Evolutionary conservation across 1,284 basidiomycete genomes (phyloP), one percentile per base, ranked within the genome.

Genomic region (Ganoderma lingzhi): DNA sequence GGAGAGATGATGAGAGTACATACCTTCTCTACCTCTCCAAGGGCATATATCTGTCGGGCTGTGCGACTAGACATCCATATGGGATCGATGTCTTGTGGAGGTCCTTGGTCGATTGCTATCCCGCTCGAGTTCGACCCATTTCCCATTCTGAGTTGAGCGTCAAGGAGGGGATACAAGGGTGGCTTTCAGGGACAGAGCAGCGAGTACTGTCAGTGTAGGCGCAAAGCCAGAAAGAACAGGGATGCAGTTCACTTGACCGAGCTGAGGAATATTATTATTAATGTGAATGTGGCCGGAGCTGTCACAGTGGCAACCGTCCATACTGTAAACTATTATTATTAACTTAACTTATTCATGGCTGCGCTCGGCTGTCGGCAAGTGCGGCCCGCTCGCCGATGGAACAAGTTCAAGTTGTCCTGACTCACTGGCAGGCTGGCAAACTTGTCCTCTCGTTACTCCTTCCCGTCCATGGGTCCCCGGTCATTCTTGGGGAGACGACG

Each of bases 21-120:
- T 67, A 93, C 93, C 85, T 93, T 93, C 79, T 95, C 93, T 45
- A 95, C 93, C 78, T 91, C 88, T n/a, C 90, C 88, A 10, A 95
- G 86, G 1, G 89, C 91, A 75, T 90, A 91, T 73, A 95, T 95
- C 77, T 94, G 93, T 67, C 91, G 84, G 15, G 93, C 91, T 41
- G 93, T 93, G 30, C 91, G 85, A 72, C 92, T 93, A 42, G 90
- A 90, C n/a, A 86, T 87, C 92, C 92, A 93, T 70, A 93, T 90
- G 14, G 91, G 90, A 81, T 93, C 91, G 30, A 81, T 70, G 15
- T 78, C 75, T 44, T 66, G 58, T 2, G 67, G 69, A 2, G 56
- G 60, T 14, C 53, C 66, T 2, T 69, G 65, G 9, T 68, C 69
- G 48, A 66, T 63, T 2, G 64, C n/a, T 53, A 30, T 37, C 15